These are phyloP conservation scores for Obba rivulosa DNA, from an alignment of 768 basidiomycete genomes.

Conservation along the genomic window DNA sequence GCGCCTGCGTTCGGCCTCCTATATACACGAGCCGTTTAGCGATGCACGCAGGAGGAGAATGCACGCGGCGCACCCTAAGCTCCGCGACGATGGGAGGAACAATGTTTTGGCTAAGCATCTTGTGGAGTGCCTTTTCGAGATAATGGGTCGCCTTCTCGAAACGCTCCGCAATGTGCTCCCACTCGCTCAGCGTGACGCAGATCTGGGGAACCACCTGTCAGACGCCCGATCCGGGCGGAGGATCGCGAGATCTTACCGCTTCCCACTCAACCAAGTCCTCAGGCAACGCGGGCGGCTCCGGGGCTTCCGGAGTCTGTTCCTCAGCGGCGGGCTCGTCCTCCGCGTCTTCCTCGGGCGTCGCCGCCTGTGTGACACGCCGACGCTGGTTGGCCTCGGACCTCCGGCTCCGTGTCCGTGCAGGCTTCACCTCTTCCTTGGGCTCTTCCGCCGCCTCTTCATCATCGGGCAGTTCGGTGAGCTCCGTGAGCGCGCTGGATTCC, in stretches of 20 bases:
- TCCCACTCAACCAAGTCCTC: slow-evolving; percentile 85
- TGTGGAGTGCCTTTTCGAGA: slow-evolving; percentile 75
- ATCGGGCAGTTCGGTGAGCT: slow-evolving; percentile 47
- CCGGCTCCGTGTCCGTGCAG: not conserved
- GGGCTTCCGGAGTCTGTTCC: slow-evolving; percentile 17
- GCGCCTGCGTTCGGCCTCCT: slow-evolving; percentile 62
- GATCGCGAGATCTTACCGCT: slow-evolving; percentile 48
- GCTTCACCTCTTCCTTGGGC: not conserved
- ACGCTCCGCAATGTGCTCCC: slow-evolving; percentile 72
- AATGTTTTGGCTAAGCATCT: slow-evolving; percentile 56
- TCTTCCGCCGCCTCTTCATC: slow-evolving; percentile 5
- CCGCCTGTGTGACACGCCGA: not conserved
- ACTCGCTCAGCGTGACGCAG: slow-evolving; percentile 77
- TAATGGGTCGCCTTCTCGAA: slow-evolving; percentile 77
- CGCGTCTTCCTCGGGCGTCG: not conserved
- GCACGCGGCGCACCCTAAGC: slow-evolving; percentile 46
- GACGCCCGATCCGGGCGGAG: not conserved
- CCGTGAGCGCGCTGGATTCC: slow-evolving; percentile 70
- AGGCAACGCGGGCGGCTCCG: slow-evolving; percentile 23
- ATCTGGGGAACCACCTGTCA: slow-evolving; percentile 41
- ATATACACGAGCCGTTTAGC: slow-evolving; percentile 6
- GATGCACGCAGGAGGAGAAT: not conserved
- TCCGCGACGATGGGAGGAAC: slow-evolving; percentile 67
- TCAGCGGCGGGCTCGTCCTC: slow-evolving; percentile 6
- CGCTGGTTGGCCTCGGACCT: not conserved